These are phyloP conservation scores for Plasmodium berghei DNA, from an alignment of 169 alveolate species.

Conservation along the genomic window DNA sequence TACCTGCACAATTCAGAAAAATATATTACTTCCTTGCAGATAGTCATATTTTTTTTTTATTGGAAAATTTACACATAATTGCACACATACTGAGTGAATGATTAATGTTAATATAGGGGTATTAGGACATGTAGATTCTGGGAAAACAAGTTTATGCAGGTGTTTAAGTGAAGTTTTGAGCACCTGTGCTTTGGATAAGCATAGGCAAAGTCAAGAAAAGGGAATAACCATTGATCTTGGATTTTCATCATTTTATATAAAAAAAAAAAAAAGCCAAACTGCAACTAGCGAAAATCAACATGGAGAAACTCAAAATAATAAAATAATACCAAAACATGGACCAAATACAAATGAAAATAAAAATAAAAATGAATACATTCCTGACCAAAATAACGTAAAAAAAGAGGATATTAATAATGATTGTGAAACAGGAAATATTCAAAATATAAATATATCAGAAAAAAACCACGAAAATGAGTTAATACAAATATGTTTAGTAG, in stretches of 20 bases:
- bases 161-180: slow-evolving; percentile 89
- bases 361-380: not conserved
- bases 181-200: slow-evolving; percentile 94
- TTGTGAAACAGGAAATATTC: not conserved
- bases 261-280: slow-evolving; percentile 7
- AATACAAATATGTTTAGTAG: slow-evolving; percentile 92
- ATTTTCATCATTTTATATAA: slow-evolving; percentile 90
- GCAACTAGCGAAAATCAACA: not conserved
- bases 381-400: no score
- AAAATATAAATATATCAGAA: slow-evolving; percentile 75
- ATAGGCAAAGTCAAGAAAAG: slow-evolving; percentile 92
- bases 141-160: slow-evolving; percentile 92
- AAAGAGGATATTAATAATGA: not conserved
- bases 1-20: no score
- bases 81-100: slow-evolving; percentile 15
- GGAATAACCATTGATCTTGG: slow-evolving; percentile 95
- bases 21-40: no score
- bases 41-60: no score
- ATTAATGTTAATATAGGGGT: slow-evolving; percentile 91
- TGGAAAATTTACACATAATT: not conserved
- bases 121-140: slow-evolving; percentile 95
- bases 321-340: no score
- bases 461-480: slow-evolving; percentile 33
- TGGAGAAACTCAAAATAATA: not conserved
- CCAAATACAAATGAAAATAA: not conserved